Base-by-base conservation (phyloP, 1,139 yeast genomes). In the Protomyces inundatus region DNA sequence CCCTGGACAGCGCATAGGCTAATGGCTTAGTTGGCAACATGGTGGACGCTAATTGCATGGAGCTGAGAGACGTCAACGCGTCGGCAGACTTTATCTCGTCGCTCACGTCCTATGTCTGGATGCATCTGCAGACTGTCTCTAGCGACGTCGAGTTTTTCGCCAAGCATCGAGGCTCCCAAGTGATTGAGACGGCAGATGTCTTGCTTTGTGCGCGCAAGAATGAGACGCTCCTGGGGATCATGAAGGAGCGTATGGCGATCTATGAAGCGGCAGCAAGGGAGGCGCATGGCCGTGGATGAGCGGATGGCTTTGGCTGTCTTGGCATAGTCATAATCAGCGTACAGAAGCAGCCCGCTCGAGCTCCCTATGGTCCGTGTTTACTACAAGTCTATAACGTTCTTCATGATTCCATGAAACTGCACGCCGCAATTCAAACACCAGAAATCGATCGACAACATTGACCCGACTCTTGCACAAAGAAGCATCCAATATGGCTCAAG, bases 31-130 rank as follows among this genome's bases (percentile, higher is more conserved):
- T 58, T n/a, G 62, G 62, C 32, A 39, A 51, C 52, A 58, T 58
- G 7, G 56, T 40, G 5, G 62, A 58, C 16, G 56, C 51, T 34
- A 51, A 50, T 9, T 51, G 62, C 52, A 32, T 50, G 9, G 62
- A 58, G 6, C 45, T 51, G 10, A 42, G 54, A 39, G 54, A 52
- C 12, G 62, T 58, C 10, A 58, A 52, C n/a, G 62, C 56, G 30
- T 52, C 56, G 10, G 54, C 62, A 4, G 54, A 58, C 46, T 58
- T 58, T 39, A 58, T 58, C 32, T 51, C 62, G 36, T 55, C 62
- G 12, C 46, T 58, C 40, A 58, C 62, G 16, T 48, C 53, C 37
- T 58, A 58, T 23, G 56, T 58, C 9, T 58, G 62, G 62, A 50
- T 39, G 34, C 62, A 58, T 45, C 34, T 50, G 3, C 62, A 58